These are phyloP conservation scores for carrot (Daucus carota) DNA, from an alignment of 129 eudicot genomes.

Conservation along the genomic window DH1_v3.0 NC_030389.2:44798501-44799000, in stretches of 20 bases:
- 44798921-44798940: background rate
- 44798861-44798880: slow-evolving; percentile 79
- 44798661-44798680: slow-evolving; percentile 90
- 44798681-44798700: slow-evolving; percentile 5
- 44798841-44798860: slow-evolving; percentile 76
- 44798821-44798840: slow-evolving; percentile 90
- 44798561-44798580: slow-evolving; percentile 82
- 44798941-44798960: background rate
- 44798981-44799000: background rate
- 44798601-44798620: slow-evolving; percentile 98
- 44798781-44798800: no score
- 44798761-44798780: background rate
- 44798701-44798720: background rate
- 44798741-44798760: background rate
- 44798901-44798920: background rate
- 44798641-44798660: slow-evolving; percentile 89
- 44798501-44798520: background rate
- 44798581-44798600: slow-evolving; percentile 92
- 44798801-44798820: slow-evolving; percentile 16
- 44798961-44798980: background rate
- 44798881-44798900: slow-evolving; percentile 95
- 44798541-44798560: slow-evolving; percentile 62
- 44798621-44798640: slow-evolving; percentile 93
- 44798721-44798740: background rate
- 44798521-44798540: background rate